These are phyloP conservation scores for Metschnikowia rubicola DNA, from an alignment of 805 yeast genomes.

Conservation along the genomic window DNA sequence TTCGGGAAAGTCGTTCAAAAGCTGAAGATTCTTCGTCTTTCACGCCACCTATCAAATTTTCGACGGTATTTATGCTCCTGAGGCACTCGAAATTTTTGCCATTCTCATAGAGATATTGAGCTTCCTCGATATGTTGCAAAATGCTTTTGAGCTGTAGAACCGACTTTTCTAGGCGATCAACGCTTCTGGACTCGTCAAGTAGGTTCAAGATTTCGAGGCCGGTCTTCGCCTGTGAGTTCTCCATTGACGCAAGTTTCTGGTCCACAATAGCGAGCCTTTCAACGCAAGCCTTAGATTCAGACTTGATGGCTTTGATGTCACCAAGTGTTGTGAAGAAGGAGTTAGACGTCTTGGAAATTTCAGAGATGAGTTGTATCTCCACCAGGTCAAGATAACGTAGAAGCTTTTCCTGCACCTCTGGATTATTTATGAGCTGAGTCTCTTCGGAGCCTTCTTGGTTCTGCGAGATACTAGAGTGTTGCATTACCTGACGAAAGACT, in stretches of 20 bases:
- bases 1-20: conserved; percentile 14
- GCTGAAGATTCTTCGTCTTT: conserved; percentile 16
- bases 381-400: conserved; percentile 82
- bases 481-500: conserved; percentile 70
- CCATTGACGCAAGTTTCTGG: conserved; percentile 42
- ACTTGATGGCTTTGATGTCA: conserved; percentile 64
- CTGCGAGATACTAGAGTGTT: conserved; percentile 46
- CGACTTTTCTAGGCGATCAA: conserved; percentile 60
- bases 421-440: conserved; percentile 43
- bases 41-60: conserved; percentile 54
- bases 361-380: conserved; percentile 75
- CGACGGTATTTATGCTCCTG: conserved; percentile 54
- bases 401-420: conserved; percentile 67
- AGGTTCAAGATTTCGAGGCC: conserved; percentile 51
- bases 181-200: conserved; percentile 52
- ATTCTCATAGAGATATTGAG: conserved; percentile 43
- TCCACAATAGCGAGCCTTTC: conserved; percentile 45
- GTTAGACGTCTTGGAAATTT: conserved; percentile 79
- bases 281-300: conserved; percentile 51
- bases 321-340: conserved; percentile 83
- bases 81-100: conserved; percentile 54
- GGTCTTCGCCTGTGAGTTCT: conserved; percentile 45
- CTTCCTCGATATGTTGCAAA: conserved; percentile 31
- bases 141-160: conserved; percentile 49
- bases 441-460: conserved; percentile 19